Percentiles rank a stretch among this genome's conserved stretches.
These are phyloP conservation scores for Rhipidocladum racemiflorum DNA, from an alignment of 176 grass and related monocot species.

Conservation along the genomic window DNA sequence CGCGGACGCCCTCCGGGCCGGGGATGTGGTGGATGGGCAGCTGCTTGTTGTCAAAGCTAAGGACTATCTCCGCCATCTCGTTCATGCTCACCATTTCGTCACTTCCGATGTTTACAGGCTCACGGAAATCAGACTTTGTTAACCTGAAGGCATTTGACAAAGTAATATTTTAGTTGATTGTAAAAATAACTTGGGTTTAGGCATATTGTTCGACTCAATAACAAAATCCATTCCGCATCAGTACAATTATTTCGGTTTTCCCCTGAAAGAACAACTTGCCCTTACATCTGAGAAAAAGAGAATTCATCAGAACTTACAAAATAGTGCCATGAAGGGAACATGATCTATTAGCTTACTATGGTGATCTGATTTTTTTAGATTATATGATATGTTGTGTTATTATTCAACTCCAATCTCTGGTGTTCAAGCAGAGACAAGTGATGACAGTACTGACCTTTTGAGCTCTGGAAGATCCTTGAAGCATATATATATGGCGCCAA, in stretches of 20 bases:
- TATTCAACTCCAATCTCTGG: conserved; percentile 16
- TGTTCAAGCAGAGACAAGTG: conserved; percentile 28
- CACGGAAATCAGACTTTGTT: conserved; percentile 65
- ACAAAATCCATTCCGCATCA: not conserved
- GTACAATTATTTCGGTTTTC: not conserved
- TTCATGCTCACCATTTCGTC: conserved; percentile 89
- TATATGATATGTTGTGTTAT: not conserved
- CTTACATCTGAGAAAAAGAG: conserved; percentile 2
- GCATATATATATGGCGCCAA: not conserved
- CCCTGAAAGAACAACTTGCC: not conserved
- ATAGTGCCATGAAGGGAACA: not conserved
- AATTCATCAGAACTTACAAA: not conserved
- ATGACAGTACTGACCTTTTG: not conserved
- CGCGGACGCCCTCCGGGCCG: conserved; percentile 55
- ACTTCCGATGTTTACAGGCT: conserved; percentile 72
- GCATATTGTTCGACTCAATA: not conserved
- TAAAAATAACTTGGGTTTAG: not conserved
- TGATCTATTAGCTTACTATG: not conserved
- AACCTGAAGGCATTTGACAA: conserved; percentile 35
- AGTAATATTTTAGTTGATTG: not conserved
- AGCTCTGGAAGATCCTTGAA: conserved; percentile 1
- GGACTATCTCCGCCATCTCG: conserved; percentile 57
- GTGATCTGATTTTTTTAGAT: not conserved
- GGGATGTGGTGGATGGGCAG: conserved; percentile 61
- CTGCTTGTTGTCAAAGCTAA: conserved; percentile 51